Evolutionary conservation across 371 early-diverging fungal genomes (phyloP).

Genomic region (Zychaea mexicana): DNA sequence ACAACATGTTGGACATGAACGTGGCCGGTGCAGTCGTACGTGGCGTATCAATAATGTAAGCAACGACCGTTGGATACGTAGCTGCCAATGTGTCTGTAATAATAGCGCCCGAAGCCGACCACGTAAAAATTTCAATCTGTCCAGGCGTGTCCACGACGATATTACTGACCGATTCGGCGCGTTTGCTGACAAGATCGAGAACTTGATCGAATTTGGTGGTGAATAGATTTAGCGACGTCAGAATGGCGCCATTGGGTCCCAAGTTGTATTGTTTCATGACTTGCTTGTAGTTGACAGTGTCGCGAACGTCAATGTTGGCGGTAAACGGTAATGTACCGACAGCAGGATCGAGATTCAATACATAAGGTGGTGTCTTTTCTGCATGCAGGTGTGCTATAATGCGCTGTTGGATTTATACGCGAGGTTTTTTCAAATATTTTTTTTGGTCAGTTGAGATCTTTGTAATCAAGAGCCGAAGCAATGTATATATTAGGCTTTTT

Average conservation of each 20-base stretch:
- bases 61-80: conserved; percentile 90
- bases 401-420: conserved; percentile 64
- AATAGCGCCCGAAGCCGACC: conserved; percentile 98
- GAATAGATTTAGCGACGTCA: conserved; percentile 97
- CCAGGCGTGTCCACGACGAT: conserved; percentile 99
- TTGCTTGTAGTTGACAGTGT: conserved; percentile 98
- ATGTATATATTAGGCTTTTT: neutral
- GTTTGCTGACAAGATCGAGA: conserved; percentile 83
- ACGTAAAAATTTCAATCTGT: conserved; percentile 99
- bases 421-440: too few relatives aligned
- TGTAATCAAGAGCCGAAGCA: neutral
- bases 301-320: conserved; percentile 98
- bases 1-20: conserved; percentile 99
- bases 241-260: conserved; percentile 99
- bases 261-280: conserved; percentile 98
- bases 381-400: conserved; percentile 86
- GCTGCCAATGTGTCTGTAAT: conserved; percentile 96
- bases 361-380: conserved; percentile 80
- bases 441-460: neutral
- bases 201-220: conserved; percentile 97
- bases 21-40: conserved; percentile 93
- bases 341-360: conserved; percentile 99
- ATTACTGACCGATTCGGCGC: conserved; percentile 67
- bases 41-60: conserved; percentile 98
- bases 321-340: conserved; percentile 91